These are phyloP conservation scores for Chytriomyces sp. DNA, from an alignment of 192 early-diverging fungal species.

Conservation along the genomic window DNA sequence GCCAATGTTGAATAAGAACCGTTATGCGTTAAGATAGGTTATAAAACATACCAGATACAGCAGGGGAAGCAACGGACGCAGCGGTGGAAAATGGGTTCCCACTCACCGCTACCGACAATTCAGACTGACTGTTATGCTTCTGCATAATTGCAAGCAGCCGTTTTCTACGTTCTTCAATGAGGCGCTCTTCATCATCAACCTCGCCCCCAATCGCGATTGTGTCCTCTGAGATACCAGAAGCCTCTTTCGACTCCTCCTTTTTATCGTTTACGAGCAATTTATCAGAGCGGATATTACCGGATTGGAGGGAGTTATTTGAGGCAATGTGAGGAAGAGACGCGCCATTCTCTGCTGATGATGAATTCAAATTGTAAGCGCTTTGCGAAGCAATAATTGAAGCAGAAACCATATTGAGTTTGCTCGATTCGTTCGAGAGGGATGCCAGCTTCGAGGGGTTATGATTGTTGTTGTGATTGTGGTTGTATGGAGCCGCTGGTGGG, in stretches of 20 bases:
- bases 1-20: no score
- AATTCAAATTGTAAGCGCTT: slow-evolving; percentile 31
- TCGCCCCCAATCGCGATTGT: slow-evolving; percentile 14
- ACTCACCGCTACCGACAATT: neutral
- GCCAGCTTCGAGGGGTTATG: neutral
- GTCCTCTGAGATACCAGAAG: neutral
- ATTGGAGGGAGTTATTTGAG: neutral
- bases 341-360: neutral
- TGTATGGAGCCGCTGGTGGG: neutral
- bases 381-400: slow-evolving; percentile 22
- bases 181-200: slow-evolving; percentile 75
- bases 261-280: neutral
- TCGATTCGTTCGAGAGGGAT: neutral
- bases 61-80: neutral
- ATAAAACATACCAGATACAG: slow-evolving; percentile 12
- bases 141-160: slow-evolving; percentile 76
- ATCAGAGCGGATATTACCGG: neutral
- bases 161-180: slow-evolving; percentile 85
- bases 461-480: neutral
- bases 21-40: no score
- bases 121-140: slow-evolving; percentile 57
- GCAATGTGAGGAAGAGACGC: neutral
- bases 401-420: slow-evolving; percentile 18
- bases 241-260: neutral
- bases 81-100: neutral